These are phyloP conservation scores for Candida gigantensis DNA, from an alignment of 1,139 yeast species.

Conservation along the genomic window DNA sequence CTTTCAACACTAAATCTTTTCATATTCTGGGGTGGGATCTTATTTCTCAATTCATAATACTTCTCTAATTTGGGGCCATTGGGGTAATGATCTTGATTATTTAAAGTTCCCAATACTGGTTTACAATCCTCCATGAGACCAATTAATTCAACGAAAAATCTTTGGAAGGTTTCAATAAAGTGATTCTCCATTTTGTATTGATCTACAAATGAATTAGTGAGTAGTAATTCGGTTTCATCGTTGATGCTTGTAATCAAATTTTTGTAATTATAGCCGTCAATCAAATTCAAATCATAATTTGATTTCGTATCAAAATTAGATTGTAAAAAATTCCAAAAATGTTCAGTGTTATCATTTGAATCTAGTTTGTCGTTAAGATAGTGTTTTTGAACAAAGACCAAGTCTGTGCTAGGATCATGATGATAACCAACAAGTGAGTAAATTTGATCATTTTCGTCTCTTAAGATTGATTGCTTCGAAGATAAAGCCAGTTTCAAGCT, in stretches of 20 bases:
- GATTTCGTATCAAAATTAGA: constrained; percentile 15
- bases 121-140: constrained; percentile 20
- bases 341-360: constrained; percentile 15
- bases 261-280: constrained; percentile 26
- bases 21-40: constrained; percentile 11
- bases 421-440: constrained; percentile 19
- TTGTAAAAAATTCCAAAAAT: constrained; percentile 19
- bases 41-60: constrained; percentile 19
- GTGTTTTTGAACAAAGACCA: constrained; percentile 19
- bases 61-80: constrained; percentile 20
- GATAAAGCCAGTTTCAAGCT: constrained; percentile 6
- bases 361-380: constrained; percentile 9
- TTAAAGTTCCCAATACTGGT: constrained; percentile 26
- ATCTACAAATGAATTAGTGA: constrained; percentile 16
- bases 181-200: constrained; percentile 19
- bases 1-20: constrained; percentile 6
- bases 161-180: constrained; percentile 19
- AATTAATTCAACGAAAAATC: constrained; percentile 22
- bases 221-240: constrained; percentile 9
- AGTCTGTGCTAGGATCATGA: constrained; percentile 17
- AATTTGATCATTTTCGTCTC: constrained; percentile 9
- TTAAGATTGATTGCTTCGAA: constrained; percentile 1
- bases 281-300: constrained; percentile 16
- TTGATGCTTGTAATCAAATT: constrained; percentile 12
- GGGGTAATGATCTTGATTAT: constrained; percentile 31